Conservation (phyloP, 257 asterid genomes). For the Avicennia marina region DNA sequence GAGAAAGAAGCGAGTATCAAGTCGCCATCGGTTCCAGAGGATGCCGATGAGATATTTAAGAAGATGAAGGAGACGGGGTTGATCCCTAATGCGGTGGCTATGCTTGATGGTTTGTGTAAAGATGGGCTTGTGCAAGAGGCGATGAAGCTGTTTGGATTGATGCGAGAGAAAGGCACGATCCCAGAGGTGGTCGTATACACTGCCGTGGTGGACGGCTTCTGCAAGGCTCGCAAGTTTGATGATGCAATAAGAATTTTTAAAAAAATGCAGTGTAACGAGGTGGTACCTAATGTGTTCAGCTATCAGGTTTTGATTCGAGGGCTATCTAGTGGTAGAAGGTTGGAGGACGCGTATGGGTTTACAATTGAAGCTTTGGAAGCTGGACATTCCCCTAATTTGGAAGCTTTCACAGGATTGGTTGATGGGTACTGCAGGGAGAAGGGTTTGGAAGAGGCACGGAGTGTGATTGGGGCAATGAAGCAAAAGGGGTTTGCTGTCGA, state of each 20-base stretch:
- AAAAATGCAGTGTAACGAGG: constrained; percentile 68
- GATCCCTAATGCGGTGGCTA: constrained; percentile 88
- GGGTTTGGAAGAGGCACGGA: constrained; percentile 63
- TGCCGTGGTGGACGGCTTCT: constrained; percentile 82
- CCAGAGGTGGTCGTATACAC: constrained; percentile 90
- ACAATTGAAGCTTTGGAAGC: constrained; percentile 63
- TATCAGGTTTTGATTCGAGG: constrained; percentile 58
- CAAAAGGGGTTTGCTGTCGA: constrained; percentile 58
- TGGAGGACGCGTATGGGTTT: constrained; percentile 59
- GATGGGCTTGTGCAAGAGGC: constrained; percentile 90
- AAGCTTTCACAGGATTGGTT: constrained; percentile 56
- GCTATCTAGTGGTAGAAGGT: constrained; percentile 44
- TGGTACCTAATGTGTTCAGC: constrained; percentile 60
- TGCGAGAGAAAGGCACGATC: constrained; percentile 83
- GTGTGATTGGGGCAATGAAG: constrained; percentile 39
- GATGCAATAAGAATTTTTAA: constrained; percentile 65
- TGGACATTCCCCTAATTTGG: constrained; percentile 64
- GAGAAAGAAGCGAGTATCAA: constrained; percentile 22
- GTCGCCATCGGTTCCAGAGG: constrained; percentile 47
- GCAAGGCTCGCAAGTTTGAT: constrained; percentile 74
- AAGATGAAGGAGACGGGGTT: constrained; percentile 88
- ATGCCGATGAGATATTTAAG: constrained; percentile 78
- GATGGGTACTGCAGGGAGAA: constrained; percentile 62
- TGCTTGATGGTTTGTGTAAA: constrained; percentile 91
- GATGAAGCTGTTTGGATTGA: constrained; percentile 68